phyloP scores from a whole-genome alignment of 371 early-diverging fungal species.

The Aphelidium insulamus region DNA sequence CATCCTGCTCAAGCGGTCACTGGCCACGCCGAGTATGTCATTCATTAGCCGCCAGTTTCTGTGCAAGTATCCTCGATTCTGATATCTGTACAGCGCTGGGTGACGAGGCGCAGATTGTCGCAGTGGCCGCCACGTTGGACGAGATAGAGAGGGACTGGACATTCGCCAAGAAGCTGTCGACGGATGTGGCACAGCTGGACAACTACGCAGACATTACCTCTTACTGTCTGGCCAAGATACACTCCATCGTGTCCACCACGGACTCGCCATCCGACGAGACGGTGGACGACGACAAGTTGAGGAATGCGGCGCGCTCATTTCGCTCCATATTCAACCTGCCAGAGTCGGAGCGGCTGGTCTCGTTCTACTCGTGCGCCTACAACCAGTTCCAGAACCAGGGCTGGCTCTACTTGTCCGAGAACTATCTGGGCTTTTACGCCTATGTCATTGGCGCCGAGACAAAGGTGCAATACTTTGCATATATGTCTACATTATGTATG shows the following conservation, averaged over 20 bases:
- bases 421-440: constrained; percentile 81
- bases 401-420: constrained; percentile 86
- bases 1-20: constrained; percentile 45
- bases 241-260: constrained; percentile 4
- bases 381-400: constrained; percentile 75
- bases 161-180: constrained; percentile 8
- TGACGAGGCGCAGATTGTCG: constrained; percentile 26
- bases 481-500: background rate
- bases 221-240: background rate
- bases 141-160: constrained; percentile 65
- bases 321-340: constrained; percentile 66
- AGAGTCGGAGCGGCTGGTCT: constrained; percentile 64
- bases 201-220: constrained; percentile 1
- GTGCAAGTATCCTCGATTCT: no score
- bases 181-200: background rate
- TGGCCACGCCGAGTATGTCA: constrained; percentile 20
- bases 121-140: constrained; percentile 53
- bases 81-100: no score
- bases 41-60: no score
- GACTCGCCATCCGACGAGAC: constrained; percentile 54
- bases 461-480: constrained; percentile 13
- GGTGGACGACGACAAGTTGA: constrained; percentile 54
- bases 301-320: constrained; percentile 73
- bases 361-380: constrained; percentile 81
- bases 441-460: constrained; percentile 82